phyloP scores from a whole-genome alignment of 108 stramenopile genomes.

The Nannochloropsis gaditana region DNA sequence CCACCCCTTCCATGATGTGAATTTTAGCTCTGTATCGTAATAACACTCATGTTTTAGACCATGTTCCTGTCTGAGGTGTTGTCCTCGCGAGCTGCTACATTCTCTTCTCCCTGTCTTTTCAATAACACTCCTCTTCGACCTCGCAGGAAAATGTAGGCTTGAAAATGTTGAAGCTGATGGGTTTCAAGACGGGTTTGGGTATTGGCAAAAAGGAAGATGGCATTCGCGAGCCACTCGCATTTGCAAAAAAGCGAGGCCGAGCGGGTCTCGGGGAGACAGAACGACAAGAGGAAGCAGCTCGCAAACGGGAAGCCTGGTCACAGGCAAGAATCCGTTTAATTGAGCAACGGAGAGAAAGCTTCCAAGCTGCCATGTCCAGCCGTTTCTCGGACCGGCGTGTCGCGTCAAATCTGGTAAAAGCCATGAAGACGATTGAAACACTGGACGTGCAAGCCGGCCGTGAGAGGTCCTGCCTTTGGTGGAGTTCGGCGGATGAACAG shows the following conservation, averaged over 20 bases:
- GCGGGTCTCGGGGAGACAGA: neutral
- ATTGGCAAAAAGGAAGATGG: neutral
- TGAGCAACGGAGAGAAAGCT: neutral
- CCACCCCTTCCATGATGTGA: too few species aligned
- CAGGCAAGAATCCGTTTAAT: neutral
- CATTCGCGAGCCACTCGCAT: neutral
- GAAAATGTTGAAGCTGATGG: neutral
- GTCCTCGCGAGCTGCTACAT: neutral
- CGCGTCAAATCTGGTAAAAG: neutral
- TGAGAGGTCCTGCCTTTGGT: neutral
- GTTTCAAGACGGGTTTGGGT: conserved; percentile 4
- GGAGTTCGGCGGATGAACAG: neutral
- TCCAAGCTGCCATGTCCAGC: conserved; percentile 15
- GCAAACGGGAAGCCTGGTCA: neutral
- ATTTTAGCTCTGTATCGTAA: too few species aligned
- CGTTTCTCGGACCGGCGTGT: neutral
- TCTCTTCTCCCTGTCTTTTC: neutral
- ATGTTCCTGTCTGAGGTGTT: neutral
- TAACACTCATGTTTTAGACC: too few species aligned
- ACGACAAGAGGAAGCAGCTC: neutral
- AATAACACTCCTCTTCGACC: neutral
- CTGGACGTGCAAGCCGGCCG: neutral
- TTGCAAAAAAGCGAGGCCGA: neutral
- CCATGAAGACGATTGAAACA: conserved; percentile 6
- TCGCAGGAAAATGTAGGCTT: neutral